phyloP scores from a whole-genome alignment of 148 eudicot genomes.

The Vaccinium vitisidaea region DNA sequence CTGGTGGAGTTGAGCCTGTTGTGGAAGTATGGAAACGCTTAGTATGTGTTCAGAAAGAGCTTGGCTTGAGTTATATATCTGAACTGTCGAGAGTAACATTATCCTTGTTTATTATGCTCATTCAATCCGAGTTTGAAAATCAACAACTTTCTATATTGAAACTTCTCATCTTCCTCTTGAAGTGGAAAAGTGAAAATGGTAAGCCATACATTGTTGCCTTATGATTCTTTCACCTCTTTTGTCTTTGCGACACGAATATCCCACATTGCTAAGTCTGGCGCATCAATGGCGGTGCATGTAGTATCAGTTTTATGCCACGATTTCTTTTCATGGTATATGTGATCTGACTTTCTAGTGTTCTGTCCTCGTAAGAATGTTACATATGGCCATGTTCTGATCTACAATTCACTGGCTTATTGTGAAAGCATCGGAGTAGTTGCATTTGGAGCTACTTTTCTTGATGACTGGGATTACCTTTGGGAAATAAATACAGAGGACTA shows the following conservation, averaged over 20 bases:
- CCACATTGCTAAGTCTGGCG: not conserved
- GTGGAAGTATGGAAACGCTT: constrained; percentile 54
- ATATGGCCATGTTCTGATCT: not conserved
- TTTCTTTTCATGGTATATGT: not conserved
- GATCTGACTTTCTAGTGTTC: not conserved
- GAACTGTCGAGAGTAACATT: constrained; percentile 45
- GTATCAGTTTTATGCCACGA: not conserved
- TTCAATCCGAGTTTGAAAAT: constrained; percentile 70
- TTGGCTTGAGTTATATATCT: constrained; percentile 59
- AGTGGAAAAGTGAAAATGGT: constrained; percentile 80
- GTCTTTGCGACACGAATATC: not conserved
- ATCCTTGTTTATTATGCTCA: constrained; percentile 53
- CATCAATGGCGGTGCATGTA: not conserved
- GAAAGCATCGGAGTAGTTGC: not conserved
- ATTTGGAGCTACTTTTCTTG: not conserved
- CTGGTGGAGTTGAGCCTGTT: constrained; percentile 48
- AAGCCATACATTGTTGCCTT: constrained; percentile 13
- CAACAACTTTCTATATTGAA: constrained; percentile 60
- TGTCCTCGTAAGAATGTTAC: not conserved
- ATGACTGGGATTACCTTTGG: not conserved
- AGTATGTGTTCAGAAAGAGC: constrained; percentile 63
- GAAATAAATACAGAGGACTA: not conserved
- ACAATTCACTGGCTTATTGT: not conserved
- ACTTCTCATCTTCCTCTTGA: constrained; percentile 50
- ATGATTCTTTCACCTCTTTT: not conserved